Base-by-base conservation (phyloP, 495 filamentous ascomycete genomes). In the Penicillium simplicissimum region DNA sequence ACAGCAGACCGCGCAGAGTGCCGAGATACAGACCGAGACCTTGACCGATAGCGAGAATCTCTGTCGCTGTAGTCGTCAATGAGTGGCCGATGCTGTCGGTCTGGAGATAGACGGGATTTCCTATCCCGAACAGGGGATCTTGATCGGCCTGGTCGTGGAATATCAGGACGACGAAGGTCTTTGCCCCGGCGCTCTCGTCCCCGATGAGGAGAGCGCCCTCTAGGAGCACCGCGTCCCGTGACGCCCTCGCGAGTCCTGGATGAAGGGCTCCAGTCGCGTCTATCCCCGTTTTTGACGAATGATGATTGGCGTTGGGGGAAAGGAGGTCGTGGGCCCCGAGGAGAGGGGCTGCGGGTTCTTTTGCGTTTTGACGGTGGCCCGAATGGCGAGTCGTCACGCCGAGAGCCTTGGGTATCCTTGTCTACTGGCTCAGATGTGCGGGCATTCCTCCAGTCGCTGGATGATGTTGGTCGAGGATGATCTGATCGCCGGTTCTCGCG, bases 261-360 rank as follows among this genome's bases (percentile, higher is more conserved):
- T 17, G 69, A 54, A 31, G 67, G 69, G n/a, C 69, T 69, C 42
- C 74, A 64, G 54, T 76, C 74, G 23, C 71, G 72, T 58, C 69
- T 67, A 37, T 75, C 73, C 19, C 66, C 64, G 15, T 64, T 62
- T 48, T 71, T 74, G 23, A 61, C 49, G 37, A 63, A 71, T 8
- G 67, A 73, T 42, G 62, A 55, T 13, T 65, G 73, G 31, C 67
- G 68, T 33, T 59, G 69, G 14, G 61, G 58, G 10, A 66, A 71
- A 23, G 63, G 60, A 49, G 61, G 62, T 37, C 65, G 71, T 21
- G 60, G 68, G 35, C 59, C 65, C 21, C 65, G 58, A 25, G 79
- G 77, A 10, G 82, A 82, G 45, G 79, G 80, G 58, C 76, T 82
- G 49, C 79, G 75, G 57, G 77, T 81, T 61, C 79, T 75, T 63